These are phyloP conservation scores for Colletotrichum plurivorum DNA, from an alignment of 2,329 filamentous ascomycete genomes.

Conservation along the genomic window DNA sequence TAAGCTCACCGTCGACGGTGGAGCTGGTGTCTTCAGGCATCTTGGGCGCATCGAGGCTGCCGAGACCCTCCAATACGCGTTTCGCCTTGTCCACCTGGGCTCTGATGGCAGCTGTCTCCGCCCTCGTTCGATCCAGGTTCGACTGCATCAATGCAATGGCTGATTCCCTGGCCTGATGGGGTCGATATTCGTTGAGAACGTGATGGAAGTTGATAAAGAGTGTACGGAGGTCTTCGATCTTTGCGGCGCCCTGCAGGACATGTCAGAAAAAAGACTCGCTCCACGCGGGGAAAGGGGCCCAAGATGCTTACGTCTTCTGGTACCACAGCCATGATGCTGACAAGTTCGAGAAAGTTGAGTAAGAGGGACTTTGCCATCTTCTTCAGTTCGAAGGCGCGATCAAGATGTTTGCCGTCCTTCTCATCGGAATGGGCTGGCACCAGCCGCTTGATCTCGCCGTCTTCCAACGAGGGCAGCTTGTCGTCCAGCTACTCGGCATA, in stretches of 20 bases:
- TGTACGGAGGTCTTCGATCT: conserved; percentile 83
- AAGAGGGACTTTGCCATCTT: conserved; percentile 87
- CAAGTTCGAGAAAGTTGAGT: conserved; percentile 89
- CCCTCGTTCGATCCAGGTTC: conserved; percentile 79
- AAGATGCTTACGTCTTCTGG: conserved; percentile 65
- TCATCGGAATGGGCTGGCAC: conserved; percentile 54
- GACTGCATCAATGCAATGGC: conserved; percentile 91
- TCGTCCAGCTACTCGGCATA: conserved; percentile 64
- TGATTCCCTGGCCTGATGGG: conserved; percentile 91
- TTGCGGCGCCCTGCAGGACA: conserved; percentile 70
- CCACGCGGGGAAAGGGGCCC: neutral
- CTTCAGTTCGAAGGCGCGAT: conserved; percentile 79
- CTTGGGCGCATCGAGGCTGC: conserved; percentile 59
- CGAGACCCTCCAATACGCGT: conserved; percentile 79
- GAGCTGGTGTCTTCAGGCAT: neutral
- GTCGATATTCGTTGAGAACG: conserved; percentile 92
- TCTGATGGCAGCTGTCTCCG: conserved; percentile 79
- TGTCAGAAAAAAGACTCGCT: neutral
- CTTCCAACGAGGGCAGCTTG: conserved; percentile 75
- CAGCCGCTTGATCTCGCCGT: conserved; percentile 74
- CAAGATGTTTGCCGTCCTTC: conserved; percentile 69
- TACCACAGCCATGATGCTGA: conserved; percentile 78
- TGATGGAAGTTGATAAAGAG: conserved; percentile 94
- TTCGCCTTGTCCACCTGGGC: conserved; percentile 80
- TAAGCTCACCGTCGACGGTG: conserved; percentile 10